Evolutionary conservation across 106 monocot species (phyloP), one percentile per base, ranked within the genome.

Genomic region (Acanthochlamys bracteata): DNA sequence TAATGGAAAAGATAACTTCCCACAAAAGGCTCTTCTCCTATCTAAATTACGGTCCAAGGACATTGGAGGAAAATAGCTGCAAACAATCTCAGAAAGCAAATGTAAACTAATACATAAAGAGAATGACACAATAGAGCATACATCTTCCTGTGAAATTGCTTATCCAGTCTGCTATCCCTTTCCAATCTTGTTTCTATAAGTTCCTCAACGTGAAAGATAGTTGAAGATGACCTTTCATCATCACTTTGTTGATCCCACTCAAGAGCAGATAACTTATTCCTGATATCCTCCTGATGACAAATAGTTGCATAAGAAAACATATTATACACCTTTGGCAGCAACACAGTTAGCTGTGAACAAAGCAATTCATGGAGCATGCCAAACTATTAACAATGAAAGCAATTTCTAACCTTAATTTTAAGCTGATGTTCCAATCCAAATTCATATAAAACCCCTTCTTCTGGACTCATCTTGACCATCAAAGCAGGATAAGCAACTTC

Each of bases 71-170:
- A 49, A 49, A 49, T 12, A 49, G 17, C 49, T 49, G 6, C 49
- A 49, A 45, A 12, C 49, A 49, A 49, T 9, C 49, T 49, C 49
- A 12, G 17, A 49, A 14, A 14, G 4, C 4, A 49, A 1, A 49
- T 49, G 10, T 49, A 49, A 49, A 58, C 33, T 20, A 10, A 20
- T 20, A 55, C 55, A 0, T 20, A 55, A 17, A 22, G 15, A 22
- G 20, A 55, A 20, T 20, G 55, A 55, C 42, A 26, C 19, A 20
- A 49, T 52, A 76, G 40, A 53, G 57, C 76, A 39, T 86, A 94
- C 93, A 87, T 82, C 58, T 75, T 90, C 54, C 82, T 71, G 39
- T 76, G 86, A 70, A 87, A 90, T 53, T 90, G 86, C 27, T 77
- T 75, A 60, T 95, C 95, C 16, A 87, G 64, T 67, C 61, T 83